Evolutionary conservation across 352 stramenopile species (phyloP).

Genomic region (Phytophthora agathidicida): DNA sequence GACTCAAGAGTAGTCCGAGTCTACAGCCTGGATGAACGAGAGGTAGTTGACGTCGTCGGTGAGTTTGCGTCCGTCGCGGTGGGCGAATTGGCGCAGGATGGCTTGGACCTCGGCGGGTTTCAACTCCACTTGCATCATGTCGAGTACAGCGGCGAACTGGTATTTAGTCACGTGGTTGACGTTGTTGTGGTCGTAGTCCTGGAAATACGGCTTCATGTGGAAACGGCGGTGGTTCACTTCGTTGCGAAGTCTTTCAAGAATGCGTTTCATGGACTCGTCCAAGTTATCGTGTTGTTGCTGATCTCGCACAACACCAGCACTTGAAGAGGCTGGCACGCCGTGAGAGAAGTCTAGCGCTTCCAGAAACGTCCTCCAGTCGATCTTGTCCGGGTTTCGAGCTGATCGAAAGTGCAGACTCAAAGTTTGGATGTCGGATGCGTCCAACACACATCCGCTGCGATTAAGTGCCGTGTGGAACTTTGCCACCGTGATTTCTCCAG

Average conservation of each 20-base stretch:
- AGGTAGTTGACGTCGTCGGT: conserved; percentile 85
- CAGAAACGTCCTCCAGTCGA: conserved; percentile 81
- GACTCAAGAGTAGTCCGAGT: conserved; percentile 66
- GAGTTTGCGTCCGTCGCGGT: conserved; percentile 52
- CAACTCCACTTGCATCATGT: conserved; percentile 81
- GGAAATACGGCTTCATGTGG: conserved; percentile 90
- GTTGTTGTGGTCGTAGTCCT: conserved; percentile 87
- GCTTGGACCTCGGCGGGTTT: conserved; percentile 56
- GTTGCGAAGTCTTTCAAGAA: conserved; percentile 53
- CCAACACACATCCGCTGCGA: conserved; percentile 72
- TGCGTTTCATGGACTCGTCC: conserved; percentile 35
- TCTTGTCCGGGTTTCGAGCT: conserved; percentile 66
- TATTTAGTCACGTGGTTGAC: conserved; percentile 78
- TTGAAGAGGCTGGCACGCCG: conserved; percentile 9
- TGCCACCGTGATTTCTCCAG: conserved; percentile 79
- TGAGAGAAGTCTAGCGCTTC: conserved; percentile 55
- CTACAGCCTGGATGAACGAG: conserved; percentile 73
- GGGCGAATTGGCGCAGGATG: conserved; percentile 57
- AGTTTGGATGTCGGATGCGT: conserved; percentile 67
- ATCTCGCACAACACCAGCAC: background rate
- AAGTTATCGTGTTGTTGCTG: conserved; percentile 1
- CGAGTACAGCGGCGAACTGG: conserved; percentile 82
- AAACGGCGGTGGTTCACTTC: conserved; percentile 71
- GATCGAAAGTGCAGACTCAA: conserved; percentile 72
- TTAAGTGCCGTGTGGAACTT: conserved; percentile 90